Conservation (phyloP, 73 alveolate genomes). For the Paramecium biaurelia region DNA sequence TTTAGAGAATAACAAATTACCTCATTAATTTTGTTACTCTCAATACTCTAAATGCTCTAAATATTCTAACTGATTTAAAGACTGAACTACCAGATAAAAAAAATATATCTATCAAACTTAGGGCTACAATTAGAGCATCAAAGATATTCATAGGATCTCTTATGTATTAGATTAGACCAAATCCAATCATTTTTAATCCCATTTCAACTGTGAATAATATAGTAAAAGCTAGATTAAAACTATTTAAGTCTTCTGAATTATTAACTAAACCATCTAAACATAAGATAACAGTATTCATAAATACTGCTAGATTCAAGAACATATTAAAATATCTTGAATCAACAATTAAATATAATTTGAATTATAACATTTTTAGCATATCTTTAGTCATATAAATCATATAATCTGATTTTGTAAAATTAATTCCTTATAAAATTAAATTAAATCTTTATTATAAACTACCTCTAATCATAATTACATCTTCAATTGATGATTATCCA, state of each 20-base stretch:
- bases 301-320: conserved; percentile 76
- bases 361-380: background rate
- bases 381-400: background rate
- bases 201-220: conserved; percentile 88
- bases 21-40: conserved; percentile 92
- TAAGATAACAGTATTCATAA: conserved; percentile 84
- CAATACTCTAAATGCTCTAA: conserved; percentile 94
- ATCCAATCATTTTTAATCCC: conserved; percentile 89
- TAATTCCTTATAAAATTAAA: background rate
- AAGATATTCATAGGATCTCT: conserved; percentile 93
- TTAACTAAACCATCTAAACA: conserved; percentile 88
- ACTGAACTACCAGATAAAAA: conserved; percentile 78
- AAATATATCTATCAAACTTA: conserved; percentile 87
- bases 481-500: background rate
- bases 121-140: conserved; percentile 89
- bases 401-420: background rate
- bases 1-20: conserved; percentile 12
- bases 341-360: background rate
- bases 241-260: conserved; percentile 69
- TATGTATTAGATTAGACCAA: conserved; percentile 87
- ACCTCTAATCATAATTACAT: background rate
- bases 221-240: conserved; percentile 84
- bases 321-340: conserved; percentile 10
- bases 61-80: conserved; percentile 90
- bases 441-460: background rate